These are phyloP conservation scores for Withania somnifera DNA, from an alignment of 305 asterid species.

Conservation along the genomic window DNA sequence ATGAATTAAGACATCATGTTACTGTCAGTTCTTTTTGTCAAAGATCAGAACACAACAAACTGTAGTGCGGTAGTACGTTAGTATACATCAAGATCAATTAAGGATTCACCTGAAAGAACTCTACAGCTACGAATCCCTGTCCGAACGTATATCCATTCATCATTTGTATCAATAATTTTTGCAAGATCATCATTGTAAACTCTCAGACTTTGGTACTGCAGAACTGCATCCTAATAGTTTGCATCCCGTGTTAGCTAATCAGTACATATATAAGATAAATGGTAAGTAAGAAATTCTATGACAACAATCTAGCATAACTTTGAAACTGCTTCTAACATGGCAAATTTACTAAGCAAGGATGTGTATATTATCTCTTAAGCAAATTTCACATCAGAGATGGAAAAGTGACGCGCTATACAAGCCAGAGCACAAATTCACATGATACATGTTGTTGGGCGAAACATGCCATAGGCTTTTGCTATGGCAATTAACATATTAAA, in stretches of 20 bases:
- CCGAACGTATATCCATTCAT: slow-evolving; percentile 84
- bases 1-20: not conserved
- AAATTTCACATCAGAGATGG: not conserved
- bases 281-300: slow-evolving; percentile 2
- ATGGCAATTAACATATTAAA: not conserved
- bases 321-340: not conserved
- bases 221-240: slow-evolving; percentile 90
- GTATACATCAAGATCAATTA: not conserved
- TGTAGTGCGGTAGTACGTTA: not conserved
- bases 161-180: slow-evolving; percentile 56
- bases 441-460: not conserved
- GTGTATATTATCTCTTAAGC: not conserved
- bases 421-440: not conserved
- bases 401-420: not conserved
- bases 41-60: not conserved
- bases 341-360: not conserved
- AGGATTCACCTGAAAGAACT: slow-evolving; percentile 58
- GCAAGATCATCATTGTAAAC: slow-evolving; percentile 82
- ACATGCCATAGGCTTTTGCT: not conserved
- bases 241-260: slow-evolving; percentile 60
- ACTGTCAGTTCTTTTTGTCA: not conserved
- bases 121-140: slow-evolving; percentile 85
- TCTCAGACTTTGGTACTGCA: slow-evolving; percentile 60
- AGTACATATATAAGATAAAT: not conserved
- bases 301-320: not conserved